Base-by-base conservation (phyloP, 331 rosid species). In the Quercus phellos region DNA sequence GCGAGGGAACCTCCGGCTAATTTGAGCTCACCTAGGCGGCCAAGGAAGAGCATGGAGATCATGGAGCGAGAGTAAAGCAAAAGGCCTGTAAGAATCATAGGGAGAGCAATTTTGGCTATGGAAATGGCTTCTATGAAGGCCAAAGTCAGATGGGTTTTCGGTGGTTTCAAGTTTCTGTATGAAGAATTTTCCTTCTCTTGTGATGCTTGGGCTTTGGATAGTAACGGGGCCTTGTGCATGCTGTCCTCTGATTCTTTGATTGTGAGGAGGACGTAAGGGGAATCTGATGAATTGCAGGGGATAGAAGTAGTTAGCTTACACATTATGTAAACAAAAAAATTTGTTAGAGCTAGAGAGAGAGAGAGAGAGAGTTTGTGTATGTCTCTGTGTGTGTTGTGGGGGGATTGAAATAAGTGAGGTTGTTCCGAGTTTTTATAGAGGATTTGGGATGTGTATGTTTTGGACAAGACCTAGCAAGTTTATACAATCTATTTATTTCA, bases 11-110 rank as follows among this genome's bases (percentile, higher is more conserved):
- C 99, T 14, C 96, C 99, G 2, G 98, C 99, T n/a, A 94, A 83
- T 50, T 95, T 83, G 0, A 92, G 89, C 59, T 92, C 90, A 0
- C 95, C 95, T 1, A 92, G 97, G 34, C 76, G 90, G 38, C 98
- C 99, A 4, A 94, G 96, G 86, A 94, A 94, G 50, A 92, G 88
- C 99, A 94, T 92, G 86, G 99, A 94, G 77, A 92, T 87, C 94
- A 94, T 89, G 18, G 99, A 94, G 55, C 99, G 92, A 38, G 91
- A 89, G 29, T 94, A 94, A 4, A 94, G 88, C 18, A 94, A 75
- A 10, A 94, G 89, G 6, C 99, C 93, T 0, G 97, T 94, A 29
- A 94, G 85, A 24, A 94, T 85, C 93, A 92, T 92, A 2, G 99
- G 99, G 24, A 94, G 46, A 50, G 94, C 97, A 8, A 94, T 90